Evolutionary conservation across 2,329 filamentous ascomycete species (phyloP), one percentile per base, ranked within the genome.

Genomic region (Fusarium sp.): DNA sequence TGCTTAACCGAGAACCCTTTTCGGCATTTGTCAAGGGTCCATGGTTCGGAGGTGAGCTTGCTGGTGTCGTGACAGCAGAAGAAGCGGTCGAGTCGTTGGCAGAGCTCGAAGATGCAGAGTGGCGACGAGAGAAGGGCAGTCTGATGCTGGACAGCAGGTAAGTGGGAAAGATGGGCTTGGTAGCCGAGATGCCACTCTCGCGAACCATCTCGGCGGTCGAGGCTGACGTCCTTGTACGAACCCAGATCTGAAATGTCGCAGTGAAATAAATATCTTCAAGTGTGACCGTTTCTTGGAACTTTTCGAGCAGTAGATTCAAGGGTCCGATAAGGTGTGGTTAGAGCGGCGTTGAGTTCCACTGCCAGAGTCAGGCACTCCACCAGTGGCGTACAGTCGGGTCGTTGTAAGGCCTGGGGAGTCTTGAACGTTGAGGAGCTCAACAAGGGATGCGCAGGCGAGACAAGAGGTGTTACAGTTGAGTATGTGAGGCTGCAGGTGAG

Each of bases 81-180:
- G 75, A 77, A 56, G 68, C 64, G 18, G 75, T 58, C 44, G 77
- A 76, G 31, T 62, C 67, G 57, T 49, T 70, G 46, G 77, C 74
- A 16, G 75, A 77, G 14, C 77, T 73, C 2, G 81, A 80, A n/a
- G 76, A 77, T 11, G 78, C 73, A 9, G 79, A 78, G 40, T 78
- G 78, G 62, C 81, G 81, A 55, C 81, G 81, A 42, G 79, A 79
- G 67, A 86, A 82, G n/a, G 83, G 80, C 44, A 86, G 79, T 49
- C 77, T 79, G 69, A 87, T 78, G 73, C 79, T 84, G 10, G 85
- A 84, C 20, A 88, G 80, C 25, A 88, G 79, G 73, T 84, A 88
- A 66, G 75, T 80, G 10, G 85, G 81, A 71, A 87, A 87, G 27
- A 79, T 77, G 25, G 81, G 83, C 61, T 77, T 78, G 18, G 80